Evolutionary conservation across 169 alveolate genomes (phyloP).

Genomic region (Eimeria praecox): DNA sequence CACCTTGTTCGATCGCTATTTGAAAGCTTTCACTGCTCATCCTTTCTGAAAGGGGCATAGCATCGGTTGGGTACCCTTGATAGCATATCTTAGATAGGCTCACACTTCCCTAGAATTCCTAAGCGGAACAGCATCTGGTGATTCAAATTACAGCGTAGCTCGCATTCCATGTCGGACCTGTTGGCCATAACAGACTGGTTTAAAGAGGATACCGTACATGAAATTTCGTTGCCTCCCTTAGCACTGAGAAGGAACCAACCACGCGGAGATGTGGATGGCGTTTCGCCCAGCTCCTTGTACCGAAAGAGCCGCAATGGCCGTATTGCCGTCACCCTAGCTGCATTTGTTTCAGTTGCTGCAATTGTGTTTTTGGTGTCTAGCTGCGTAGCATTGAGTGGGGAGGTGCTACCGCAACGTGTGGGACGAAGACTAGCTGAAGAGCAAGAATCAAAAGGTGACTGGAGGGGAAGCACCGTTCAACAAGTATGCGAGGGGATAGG

Average conservation of each 20-base stretch:
- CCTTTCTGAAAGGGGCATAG: not conserved
- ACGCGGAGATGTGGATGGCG: not conserved
- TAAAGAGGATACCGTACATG: not conserved
- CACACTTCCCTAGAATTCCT: not conserved
- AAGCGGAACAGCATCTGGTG: not conserved
- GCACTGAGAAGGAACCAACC: not conserved
- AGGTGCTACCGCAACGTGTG: not conserved
- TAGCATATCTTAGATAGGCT: not conserved
- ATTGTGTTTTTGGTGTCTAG: not conserved
- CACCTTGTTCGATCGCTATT: not conserved
- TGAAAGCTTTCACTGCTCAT: not conserved
- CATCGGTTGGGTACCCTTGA: not conserved
- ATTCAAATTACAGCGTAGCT: not conserved
- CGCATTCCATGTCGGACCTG: not conserved
- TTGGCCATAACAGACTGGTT: not conserved
- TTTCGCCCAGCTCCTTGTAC: not conserved
- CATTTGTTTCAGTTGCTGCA: constrained; percentile 9
- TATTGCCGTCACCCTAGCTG: not conserved
- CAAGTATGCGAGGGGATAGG: not conserved
- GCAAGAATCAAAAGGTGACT: not conserved
- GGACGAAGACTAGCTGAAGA: not conserved
- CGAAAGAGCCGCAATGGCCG: not conserved
- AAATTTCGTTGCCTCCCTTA: not conserved
- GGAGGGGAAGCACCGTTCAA: not conserved
- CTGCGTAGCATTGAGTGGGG: not conserved